Evolutionary conservation across 139 green algal species (phyloP).

Genomic region (Desmodesmus armatus): DNA sequence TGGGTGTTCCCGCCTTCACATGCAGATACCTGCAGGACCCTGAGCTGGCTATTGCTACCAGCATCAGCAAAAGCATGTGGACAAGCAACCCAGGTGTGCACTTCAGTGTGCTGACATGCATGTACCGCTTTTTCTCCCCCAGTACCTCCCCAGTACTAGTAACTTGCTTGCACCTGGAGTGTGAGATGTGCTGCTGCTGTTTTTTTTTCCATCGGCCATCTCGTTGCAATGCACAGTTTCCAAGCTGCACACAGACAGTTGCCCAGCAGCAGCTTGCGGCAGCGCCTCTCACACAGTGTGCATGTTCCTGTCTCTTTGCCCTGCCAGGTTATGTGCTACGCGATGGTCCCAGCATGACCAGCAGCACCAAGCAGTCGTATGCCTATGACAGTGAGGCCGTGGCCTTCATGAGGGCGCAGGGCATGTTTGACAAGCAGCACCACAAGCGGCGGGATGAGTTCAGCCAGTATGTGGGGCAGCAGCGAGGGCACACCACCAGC

Average conservation of each 20-base stretch:
- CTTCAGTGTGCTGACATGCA: too few species aligned
- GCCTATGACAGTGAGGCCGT: conserved; percentile 67
- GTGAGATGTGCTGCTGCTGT: too few species aligned
- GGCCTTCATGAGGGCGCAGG: conserved; percentile 67
- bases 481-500: conserved; percentile 42
- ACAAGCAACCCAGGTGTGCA: conserved; percentile 58
- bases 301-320: too few species aligned
- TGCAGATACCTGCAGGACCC: conserved; percentile 46
- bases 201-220: too few species aligned
- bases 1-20: conserved; percentile 54
- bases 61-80: conserved; percentile 58
- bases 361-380: conserved; percentile 62
- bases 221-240: too few species aligned
- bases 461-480: conserved; percentile 67
- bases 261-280: too few species aligned
- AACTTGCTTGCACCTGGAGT: too few species aligned
- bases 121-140: too few species aligned
- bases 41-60: conserved; percentile 23
- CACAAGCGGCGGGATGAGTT: conserved; percentile 66
- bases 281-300: too few species aligned
- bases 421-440: conserved; percentile 67
- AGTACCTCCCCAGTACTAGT: too few species aligned
- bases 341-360: conserved; percentile 55
- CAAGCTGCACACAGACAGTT: too few species aligned
- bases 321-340: conserved; percentile 66